Evolutionary conservation across 257 asterid genomes (phyloP).

Genomic region (Solanum ahanhuiri): DNA sequence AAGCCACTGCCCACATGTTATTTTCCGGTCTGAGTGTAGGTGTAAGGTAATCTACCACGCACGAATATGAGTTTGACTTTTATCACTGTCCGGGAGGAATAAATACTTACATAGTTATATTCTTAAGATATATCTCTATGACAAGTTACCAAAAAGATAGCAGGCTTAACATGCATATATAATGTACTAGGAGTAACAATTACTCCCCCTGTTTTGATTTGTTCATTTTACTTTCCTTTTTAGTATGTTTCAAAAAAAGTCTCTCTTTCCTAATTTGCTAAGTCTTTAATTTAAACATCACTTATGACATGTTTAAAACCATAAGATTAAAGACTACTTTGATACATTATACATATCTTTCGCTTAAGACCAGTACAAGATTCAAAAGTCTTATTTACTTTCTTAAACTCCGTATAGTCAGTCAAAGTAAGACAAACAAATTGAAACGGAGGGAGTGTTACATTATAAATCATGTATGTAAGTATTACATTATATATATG

Average conservation of each 20-base stretch:
- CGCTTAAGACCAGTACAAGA: neutral
- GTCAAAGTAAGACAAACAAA: neutral
- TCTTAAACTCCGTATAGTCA: neutral
- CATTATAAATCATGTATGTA: neutral
- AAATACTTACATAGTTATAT: neutral
- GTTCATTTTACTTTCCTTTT: too few relatives aligned
- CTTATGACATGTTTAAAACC: too few relatives aligned
- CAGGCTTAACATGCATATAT: neutral
- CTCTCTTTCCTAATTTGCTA: neutral
- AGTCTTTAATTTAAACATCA: too few relatives aligned
- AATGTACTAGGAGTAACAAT: neutral
- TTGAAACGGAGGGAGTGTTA: neutral
- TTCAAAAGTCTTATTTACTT: neutral
- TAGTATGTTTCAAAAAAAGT: too few relatives aligned
- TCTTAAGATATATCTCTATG: neutral
- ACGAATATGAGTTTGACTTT: neutral
- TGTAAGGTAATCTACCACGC: constrained; percentile 37
- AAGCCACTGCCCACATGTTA: constrained; percentile 31
- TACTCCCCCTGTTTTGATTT: neutral
- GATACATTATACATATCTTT: neutral
- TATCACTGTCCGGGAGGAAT: neutral
- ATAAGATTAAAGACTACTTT: neutral
- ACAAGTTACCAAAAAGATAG: too few relatives aligned
- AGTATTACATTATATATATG: neutral
- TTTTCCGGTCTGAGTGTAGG: constrained; percentile 68